phyloP scores from a whole-genome alignment of 2,329 filamentous ascomycete genomes.

The Graphilbum ipis-grandicollis region DNA sequence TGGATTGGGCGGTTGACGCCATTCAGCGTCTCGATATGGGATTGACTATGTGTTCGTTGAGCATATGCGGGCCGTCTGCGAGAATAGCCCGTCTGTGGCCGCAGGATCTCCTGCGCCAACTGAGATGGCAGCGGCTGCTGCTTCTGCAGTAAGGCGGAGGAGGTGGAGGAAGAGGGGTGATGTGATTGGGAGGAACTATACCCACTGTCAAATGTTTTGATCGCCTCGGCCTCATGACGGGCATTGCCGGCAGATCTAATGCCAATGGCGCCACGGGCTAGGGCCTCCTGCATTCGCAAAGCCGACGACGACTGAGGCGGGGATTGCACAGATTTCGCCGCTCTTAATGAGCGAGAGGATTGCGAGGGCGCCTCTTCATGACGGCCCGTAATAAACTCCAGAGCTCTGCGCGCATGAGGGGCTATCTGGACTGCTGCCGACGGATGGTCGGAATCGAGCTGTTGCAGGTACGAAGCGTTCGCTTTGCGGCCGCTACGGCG shows the following conservation, averaged over 20 bases:
- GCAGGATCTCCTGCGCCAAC: constrained; percentile 12
- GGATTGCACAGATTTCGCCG: constrained; percentile 2
- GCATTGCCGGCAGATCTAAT: constrained; percentile 14
- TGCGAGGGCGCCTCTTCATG: constrained; percentile 11
- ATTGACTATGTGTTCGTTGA: constrained; percentile 30
- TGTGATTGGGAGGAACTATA: constrained; percentile 4
- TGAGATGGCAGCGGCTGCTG: background rate
- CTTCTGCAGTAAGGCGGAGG: constrained; percentile 1
- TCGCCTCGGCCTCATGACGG: constrained; percentile 18
- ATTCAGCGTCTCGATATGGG: constrained; percentile 26
- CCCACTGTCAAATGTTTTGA: constrained; percentile 14
- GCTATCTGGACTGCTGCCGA: constrained; percentile 17
- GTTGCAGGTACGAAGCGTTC: background rate
- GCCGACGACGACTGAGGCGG: background rate
- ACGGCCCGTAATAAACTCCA: constrained; percentile 31
- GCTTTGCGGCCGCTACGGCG: background rate
- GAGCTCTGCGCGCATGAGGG: constrained; percentile 27
- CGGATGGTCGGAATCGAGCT: background rate
- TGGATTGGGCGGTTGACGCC: constrained; percentile 10
- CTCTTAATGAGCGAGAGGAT: background rate
- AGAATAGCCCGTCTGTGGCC: constrained; percentile 37
- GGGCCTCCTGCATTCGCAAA: background rate
- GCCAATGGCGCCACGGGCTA: constrained; percentile 14
- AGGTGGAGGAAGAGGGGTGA: constrained; percentile 7
- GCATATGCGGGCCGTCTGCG: constrained; percentile 25